Evolutionary conservation across 2,329 filamentous ascomycete species (phyloP).

Genomic region (Golovinomyces cichoracearum): DNA sequence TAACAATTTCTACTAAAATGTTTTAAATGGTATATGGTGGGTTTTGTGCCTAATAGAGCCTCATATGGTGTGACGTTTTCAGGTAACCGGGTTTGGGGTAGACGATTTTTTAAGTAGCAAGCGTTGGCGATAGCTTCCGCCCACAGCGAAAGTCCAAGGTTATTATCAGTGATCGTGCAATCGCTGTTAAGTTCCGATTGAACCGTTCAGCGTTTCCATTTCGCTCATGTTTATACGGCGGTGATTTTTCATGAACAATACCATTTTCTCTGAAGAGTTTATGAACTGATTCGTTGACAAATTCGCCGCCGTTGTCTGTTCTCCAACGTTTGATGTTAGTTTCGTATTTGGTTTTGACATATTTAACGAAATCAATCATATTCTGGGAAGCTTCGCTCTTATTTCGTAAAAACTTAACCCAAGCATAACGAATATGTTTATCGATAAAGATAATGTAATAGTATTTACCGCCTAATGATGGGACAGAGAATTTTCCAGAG

Average conservation of each 20-base stretch:
- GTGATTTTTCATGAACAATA: neutral
- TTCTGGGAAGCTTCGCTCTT: neutral
- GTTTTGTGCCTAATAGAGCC: neutral
- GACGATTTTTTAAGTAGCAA: neutral
- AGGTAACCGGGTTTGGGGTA: neutral
- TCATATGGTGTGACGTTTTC: neutral
- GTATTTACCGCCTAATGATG: neutral
- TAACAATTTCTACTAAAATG: neutral
- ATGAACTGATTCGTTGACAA: neutral
- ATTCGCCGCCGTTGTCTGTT: neutral
- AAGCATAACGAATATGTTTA: neutral
- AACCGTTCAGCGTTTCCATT: neutral
- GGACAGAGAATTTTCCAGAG: neutral
- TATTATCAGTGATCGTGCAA: neutral
- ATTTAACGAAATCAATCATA: neutral
- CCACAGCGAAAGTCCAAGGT: conserved; percentile 1
- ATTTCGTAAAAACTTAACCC: neutral
- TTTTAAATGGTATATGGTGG: neutral
- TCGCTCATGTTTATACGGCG: neutral
- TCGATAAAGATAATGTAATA: conserved; percentile 1
- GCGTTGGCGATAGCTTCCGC: neutral
- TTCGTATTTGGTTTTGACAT: neutral
- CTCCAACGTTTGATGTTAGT: neutral
- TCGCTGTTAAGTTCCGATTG: neutral
- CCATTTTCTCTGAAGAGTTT: neutral